These are phyloP conservation scores for Dothistroma pini DNA, from an alignment of 2,329 filamentous ascomycete genomes.

Conservation along the genomic window DNA sequence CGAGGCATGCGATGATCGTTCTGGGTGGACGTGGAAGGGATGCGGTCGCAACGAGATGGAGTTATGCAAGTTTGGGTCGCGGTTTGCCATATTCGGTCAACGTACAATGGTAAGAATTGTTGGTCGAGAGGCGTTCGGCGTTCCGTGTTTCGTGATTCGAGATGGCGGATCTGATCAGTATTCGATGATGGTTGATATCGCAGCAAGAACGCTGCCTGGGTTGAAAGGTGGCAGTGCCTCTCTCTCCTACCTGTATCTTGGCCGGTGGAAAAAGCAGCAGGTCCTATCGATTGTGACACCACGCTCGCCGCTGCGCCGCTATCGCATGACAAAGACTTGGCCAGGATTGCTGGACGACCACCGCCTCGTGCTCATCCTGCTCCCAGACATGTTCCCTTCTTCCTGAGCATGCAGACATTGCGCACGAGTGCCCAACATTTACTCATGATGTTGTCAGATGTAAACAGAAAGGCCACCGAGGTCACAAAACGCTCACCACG, in stretches of 20 bases:
- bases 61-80: slow-evolving; percentile 46
- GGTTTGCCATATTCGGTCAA: slow-evolving; percentile 21
- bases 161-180: background rate
- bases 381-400: background rate
- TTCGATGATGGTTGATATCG: background rate
- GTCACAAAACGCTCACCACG: background rate
- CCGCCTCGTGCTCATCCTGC: background rate
- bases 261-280: background rate
- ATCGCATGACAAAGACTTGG: background rate
- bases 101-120: background rate
- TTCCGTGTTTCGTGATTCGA: background rate
- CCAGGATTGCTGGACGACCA: background rate
- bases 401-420: background rate
- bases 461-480: background rate
- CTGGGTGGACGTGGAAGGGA: slow-evolving; percentile 40
- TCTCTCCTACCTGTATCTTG: background rate
- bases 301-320: background rate
- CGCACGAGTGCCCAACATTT: background rate
- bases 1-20: slow-evolving; percentile 23
- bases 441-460: background rate
- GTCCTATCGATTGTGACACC: background rate
- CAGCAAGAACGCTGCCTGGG: background rate
- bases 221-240: background rate
- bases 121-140: background rate
- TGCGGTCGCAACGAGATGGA: slow-evolving; percentile 48